These are phyloP conservation scores for Alternaria rosae DNA, from an alignment of 2,329 filamentous ascomycete genomes.

Conservation along the genomic window DNA sequence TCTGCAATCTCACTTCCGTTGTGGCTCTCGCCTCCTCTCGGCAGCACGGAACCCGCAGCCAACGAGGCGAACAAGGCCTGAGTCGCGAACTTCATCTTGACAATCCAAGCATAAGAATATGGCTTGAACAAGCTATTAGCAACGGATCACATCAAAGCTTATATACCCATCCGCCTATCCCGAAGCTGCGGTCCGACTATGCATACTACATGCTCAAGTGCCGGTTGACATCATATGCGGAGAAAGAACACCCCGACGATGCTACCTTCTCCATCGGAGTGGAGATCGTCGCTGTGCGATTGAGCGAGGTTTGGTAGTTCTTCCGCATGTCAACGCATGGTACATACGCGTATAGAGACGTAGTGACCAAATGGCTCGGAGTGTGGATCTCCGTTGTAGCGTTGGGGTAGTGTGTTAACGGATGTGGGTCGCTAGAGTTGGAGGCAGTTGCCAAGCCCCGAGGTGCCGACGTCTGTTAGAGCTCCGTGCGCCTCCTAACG, in stretches of 20 bases:
- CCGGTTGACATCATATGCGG: slow-evolving; percentile 15
- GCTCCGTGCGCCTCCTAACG: neutral
- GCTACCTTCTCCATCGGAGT: neutral
- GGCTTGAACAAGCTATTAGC: neutral
- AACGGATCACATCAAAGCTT: slow-evolving; percentile 2
- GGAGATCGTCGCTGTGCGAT: slow-evolving; percentile 3
- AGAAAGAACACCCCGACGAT: slow-evolving; percentile 4
- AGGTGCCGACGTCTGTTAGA: neutral
- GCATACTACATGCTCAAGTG: neutral
- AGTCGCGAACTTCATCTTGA: slow-evolving; percentile 20
- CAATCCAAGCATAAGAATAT: neutral
- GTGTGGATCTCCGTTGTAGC: neutral
- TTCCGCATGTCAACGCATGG: neutral
- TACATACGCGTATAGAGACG: neutral
- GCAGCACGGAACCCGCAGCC: slow-evolving; percentile 16
- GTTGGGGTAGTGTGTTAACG: neutral
- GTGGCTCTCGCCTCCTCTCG: neutral
- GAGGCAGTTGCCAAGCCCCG: neutral
- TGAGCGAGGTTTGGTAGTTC: neutral
- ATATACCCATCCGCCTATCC: slow-evolving; percentile 12
- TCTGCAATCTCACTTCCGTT: slow-evolving; percentile 26
- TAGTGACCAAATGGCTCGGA: neutral
- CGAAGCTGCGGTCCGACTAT: slow-evolving; percentile 5
- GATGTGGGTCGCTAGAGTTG: neutral
- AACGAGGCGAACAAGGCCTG: slow-evolving; percentile 22